phyloP scores from a whole-genome alignment of 2,329 filamentous ascomycete species.

The Arachnomyces sp. region DNA sequence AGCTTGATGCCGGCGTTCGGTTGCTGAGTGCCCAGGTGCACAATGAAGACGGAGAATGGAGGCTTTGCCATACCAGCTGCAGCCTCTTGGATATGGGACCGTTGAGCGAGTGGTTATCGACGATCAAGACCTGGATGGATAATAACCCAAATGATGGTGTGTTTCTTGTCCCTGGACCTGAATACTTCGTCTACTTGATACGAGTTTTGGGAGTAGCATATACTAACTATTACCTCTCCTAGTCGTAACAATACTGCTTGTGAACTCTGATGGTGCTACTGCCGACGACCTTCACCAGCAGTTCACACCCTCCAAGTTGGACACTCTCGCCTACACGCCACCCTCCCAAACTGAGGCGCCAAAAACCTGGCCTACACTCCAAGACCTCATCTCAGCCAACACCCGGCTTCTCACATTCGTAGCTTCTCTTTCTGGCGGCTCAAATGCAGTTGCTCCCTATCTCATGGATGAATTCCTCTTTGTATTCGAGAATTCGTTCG shows the following conservation, averaged over 20 bases:
- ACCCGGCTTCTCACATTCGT: conserved; percentile 64
- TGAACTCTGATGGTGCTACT: conserved; percentile 58
- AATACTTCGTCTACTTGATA: neutral
- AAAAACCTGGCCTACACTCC: conserved; percentile 62
- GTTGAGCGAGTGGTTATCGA: conserved; percentile 55
- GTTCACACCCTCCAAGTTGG: conserved; percentile 54
- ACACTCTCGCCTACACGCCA: conserved; percentile 54
- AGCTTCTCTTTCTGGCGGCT: conserved; percentile 40
- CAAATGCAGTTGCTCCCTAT: conserved; percentile 31
- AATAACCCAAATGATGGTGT: conserved; percentile 56
- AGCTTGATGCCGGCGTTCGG: conserved; percentile 63
- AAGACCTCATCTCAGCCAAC: conserved; percentile 56
- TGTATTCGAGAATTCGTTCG: conserved; percentile 66
- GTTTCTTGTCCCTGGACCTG: no score
- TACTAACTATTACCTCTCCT: conserved; percentile 4
- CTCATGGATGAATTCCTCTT: conserved; percentile 38
- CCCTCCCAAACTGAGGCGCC: conserved; percentile 36
- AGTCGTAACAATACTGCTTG: conserved; percentile 66
- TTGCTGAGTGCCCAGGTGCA: conserved; percentile 68
- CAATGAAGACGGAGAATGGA: conserved; percentile 50
- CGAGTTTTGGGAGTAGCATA: neutral
- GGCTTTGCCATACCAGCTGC: conserved; percentile 65
- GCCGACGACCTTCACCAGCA: conserved; percentile 48
- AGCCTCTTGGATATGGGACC: conserved; percentile 60
- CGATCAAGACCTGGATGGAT: conserved; percentile 63